phyloP scores from a whole-genome alignment of 805 yeast genomes.

The Priceomyces carsonii region DNA sequence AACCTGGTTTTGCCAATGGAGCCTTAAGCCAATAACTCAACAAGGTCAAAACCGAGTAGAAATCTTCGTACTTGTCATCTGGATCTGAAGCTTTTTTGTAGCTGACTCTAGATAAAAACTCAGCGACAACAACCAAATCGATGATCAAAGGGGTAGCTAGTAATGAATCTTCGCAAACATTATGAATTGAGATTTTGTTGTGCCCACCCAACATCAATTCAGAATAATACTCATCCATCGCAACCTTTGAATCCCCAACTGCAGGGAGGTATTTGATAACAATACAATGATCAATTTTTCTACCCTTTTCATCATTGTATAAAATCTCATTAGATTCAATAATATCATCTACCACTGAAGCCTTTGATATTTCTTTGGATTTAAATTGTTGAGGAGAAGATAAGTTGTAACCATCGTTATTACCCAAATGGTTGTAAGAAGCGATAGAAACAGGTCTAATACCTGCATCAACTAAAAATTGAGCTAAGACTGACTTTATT shows the following conservation, averaged over 20 bases:
- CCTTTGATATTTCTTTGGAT: slow-evolving; percentile 92
- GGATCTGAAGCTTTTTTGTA: slow-evolving; percentile 60
- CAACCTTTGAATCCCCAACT: slow-evolving; percentile 95
- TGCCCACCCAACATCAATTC: slow-evolving; percentile 98
- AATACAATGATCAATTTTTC: slow-evolving; percentile 86
- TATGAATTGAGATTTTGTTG: slow-evolving; percentile 89
- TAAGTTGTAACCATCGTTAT: slow-evolving; percentile 92
- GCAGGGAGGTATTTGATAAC: slow-evolving; percentile 94
- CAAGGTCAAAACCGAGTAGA: slow-evolving; percentile 85
- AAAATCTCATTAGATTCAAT: slow-evolving; percentile 82
- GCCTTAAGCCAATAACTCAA: slow-evolving; percentile 96
- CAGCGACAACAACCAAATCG: slow-evolving; percentile 87
- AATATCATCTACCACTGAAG: slow-evolving; percentile 92
- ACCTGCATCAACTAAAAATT: slow-evolving; percentile 95
- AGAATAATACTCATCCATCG: slow-evolving; percentile 97
- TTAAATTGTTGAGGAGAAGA: slow-evolving; percentile 91
- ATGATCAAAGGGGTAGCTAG: slow-evolving; percentile 93
- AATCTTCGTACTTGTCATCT: slow-evolving; percentile 52
- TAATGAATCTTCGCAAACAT: slow-evolving; percentile 94
- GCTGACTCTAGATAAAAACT: slow-evolving; percentile 82
- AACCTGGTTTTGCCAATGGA: slow-evolving; percentile 89
- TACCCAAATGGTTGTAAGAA: slow-evolving; percentile 94
- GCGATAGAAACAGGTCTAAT: slow-evolving; percentile 93
- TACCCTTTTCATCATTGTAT: slow-evolving; percentile 78
- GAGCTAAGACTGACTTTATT: slow-evolving; percentile 93